Base-by-base conservation (phyloP, 1,284 basidiomycete genomes). In the Moniliophthora roreri region DNA sequence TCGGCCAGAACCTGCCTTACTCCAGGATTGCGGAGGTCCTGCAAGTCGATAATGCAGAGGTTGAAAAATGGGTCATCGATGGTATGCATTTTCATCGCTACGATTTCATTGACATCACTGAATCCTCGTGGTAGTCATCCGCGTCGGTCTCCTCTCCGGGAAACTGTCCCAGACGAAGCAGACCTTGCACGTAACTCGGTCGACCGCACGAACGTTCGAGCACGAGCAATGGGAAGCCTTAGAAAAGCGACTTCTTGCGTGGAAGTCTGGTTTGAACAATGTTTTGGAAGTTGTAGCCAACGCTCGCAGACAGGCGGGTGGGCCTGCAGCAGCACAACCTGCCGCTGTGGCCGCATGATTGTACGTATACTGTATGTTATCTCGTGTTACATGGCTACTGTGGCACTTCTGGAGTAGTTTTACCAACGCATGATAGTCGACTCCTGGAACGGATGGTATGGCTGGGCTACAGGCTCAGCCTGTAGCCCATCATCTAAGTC, bases 41-140 rank as follows among this genome's bases (percentile, higher is more conserved):
- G 41, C 80, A 87, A 56, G 80, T 95, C 10, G 80, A 86, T 36
- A 63, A 72, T 21, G 74, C 78, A 26, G 79, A 93, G 54, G 92
- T 97, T 24, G 95, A 97, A 69, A 85, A 83, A 63, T 96, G 92
- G 93, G 87, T 89, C 48, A 96, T 96, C 62, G 93, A 96, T 69
- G 89, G 93, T 94, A 66, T 53, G 77, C 20, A 66, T 16, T 28
- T 54, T 56, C 45, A 23, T 42, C 44, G 48, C 52, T 47, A 9
- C 24, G 42, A 47, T 52, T 28, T 20, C 21, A 35, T 11, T 38
- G 16, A 24, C 36, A 15, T 24, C 20, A 46, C 16, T 58, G n/a
- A n/a, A n/a, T n/a, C n/a, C n/a, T n/a, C n/a, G n/a, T n/a, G n/a
- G n/a, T n/a, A 95, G 94, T 90, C 52, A 95, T 97, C 66, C 90